phyloP scores from a whole-genome alignment of 2,329 filamentous ascomycete species.

The Beauveria caledonica region DNA sequence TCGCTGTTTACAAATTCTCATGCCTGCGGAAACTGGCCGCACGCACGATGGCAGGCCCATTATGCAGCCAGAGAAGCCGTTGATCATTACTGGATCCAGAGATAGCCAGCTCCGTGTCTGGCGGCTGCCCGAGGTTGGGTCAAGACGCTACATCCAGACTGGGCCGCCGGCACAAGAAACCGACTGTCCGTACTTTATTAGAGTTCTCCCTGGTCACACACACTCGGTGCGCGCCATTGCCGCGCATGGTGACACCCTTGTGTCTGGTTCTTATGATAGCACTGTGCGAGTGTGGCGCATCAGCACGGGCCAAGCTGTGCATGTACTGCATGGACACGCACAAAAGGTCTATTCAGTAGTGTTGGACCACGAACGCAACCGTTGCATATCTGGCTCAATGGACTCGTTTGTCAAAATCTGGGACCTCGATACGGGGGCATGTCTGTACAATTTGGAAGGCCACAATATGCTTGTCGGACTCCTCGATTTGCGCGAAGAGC shows the following conservation, averaged over 20 bases:
- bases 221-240: conserved; percentile 96
- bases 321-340: conserved; percentile 76
- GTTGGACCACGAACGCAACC: conserved; percentile 80
- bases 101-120: conserved; percentile 92
- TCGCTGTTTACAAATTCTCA: conserved; percentile 86
- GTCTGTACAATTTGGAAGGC: conserved; percentile 84
- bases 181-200: conserved; percentile 92
- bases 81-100: conserved; percentile 95
- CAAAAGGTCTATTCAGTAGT: conserved; percentile 98
- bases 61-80: conserved; percentile 86
- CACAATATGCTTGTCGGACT: conserved; percentile 89
- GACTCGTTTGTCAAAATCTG: conserved; percentile 97
- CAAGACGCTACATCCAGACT: conserved; percentile 70
- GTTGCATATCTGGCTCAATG: conserved; percentile 97
- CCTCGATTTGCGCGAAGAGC: conserved; percentile 79
- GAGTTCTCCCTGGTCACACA: conserved; percentile 74
- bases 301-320: conserved; percentile 81
- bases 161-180: conserved; percentile 63
- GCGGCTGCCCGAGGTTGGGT: conserved; percentile 77
- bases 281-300: conserved; percentile 96
- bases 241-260: conserved; percentile 88
- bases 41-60: conserved; percentile 63
- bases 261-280: conserved; percentile 94
- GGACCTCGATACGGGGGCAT: conserved; percentile 79
- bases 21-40: conserved; percentile 71